Evolutionary conservation across 192 early-diverging fungal genomes (phyloP), one percentile per base, ranked within the genome.

Genomic region (Backusella australiensis): DNA sequence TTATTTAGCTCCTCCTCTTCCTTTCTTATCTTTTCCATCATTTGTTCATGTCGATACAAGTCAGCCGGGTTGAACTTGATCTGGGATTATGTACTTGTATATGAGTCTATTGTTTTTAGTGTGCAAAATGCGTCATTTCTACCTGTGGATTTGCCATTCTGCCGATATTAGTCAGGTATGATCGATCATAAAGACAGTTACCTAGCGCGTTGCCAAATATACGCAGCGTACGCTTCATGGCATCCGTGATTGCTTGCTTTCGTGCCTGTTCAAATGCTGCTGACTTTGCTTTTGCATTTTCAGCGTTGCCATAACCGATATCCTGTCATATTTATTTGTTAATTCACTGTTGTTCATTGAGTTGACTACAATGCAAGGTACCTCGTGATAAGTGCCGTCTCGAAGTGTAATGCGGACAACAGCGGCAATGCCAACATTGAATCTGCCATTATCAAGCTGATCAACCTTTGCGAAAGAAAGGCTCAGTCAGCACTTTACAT

Each of bases 231-330:
- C 97, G 87, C 82, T 99, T 99, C n/a, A 95, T 72, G 1, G 84
- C 96, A 81, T 99, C 97, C 0, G 96, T 98, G 0, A 86, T 85
- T 0, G 97, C 93, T 84, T 96, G 95, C 76, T 99, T 99, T 69
- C 92, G 92, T 15, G 93, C 70, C 82, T 97, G 97, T 77, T 97
- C 94, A 66, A 98, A 90, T 3, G 93, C 96, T 34, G 81, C 75
- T 0, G 87, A 90, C 77, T 96, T 97, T 69, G 86, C 90, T 81
- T 86, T 92, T 23, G 83, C 80, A 79, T 94, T 95, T 42, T 98
- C 97, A 39, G 89, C 88, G 68, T 81, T 86, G 1, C 96, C 97
- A 71, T 92, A 96, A 15, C 97, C 97, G 39, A 96, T 86, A 74
- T 99, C 97, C 90, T 95, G 65, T 17, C 4, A 1, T 29, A 69